Base-by-base conservation (phyloP, 2,329 filamentous ascomycete genomes). In the Dothistroma septosporum region DNA sequence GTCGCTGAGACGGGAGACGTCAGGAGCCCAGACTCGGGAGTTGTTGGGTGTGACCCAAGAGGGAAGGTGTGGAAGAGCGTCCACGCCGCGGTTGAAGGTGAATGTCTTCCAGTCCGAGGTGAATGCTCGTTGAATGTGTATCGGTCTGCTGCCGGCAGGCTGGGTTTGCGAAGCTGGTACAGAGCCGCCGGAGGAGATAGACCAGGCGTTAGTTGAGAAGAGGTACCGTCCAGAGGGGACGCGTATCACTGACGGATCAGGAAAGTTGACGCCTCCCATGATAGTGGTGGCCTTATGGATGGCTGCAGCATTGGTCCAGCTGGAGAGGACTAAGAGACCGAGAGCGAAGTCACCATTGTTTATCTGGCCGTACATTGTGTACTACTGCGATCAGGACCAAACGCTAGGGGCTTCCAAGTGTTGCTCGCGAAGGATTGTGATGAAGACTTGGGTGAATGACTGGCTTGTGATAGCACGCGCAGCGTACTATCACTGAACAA, bases 11-110 rank as follows among this genome's bases (percentile, higher is more conserved):
- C 68, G 44, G 84, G 73, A 59, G 7, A 88, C 82, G 67, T 87
- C 85, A 7, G 85, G 86, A 0, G 85, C 85, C 84, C 85, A 88
- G 32, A 82, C 82, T 57, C 83, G 78, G 4, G 72, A 70, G 1
- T 77, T 80, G 33, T 81, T 56, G 16, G 61, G 21, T 19, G 69
- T 62, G 16, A 73, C 82, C 85, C 86, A 88, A 8, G 75, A 67
- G 2, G 79, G 78, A 4, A 81, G 64, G 5, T 74, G 71, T 0
- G 84, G 83, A 12, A 88, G 75, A 1, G 82, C 80, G 64, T 87
- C 84, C 60, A 68, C 21, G 65, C 72, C 35, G 14, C 76, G 70
- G 22, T 67, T 61, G 37, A 76, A 60, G 1, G 57, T 68, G 72
- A 74, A 77, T 10, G 64, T 70, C 5, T 66, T 57, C 65, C 77